Conservation (phyloP, 225 moss, liverwort and hornwort species). For the Marchantia polymorpha region DNA sequence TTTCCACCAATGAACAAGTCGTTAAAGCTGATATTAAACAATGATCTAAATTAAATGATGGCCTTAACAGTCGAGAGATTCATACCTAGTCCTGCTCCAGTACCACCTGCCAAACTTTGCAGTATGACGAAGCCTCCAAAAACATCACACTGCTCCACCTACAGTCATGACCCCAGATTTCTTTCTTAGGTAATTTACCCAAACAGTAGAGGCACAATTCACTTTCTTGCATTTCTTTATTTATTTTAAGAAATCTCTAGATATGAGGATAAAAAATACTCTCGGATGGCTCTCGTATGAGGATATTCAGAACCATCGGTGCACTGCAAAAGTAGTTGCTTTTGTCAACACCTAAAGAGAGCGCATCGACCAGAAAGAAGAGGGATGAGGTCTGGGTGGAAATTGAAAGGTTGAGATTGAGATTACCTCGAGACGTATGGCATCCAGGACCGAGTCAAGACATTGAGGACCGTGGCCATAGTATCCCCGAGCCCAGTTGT, state of each 20-base stretch:
- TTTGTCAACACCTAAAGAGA: background rate
- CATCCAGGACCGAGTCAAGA: conserved; percentile 58
- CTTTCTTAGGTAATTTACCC: background rate
- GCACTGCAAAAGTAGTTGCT: background rate
- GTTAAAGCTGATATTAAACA: background rate
- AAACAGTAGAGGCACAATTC: background rate
- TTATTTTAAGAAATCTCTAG: too few species aligned
- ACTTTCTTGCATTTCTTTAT: background rate
- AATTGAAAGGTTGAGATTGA: background rate
- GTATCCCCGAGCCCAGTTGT: conserved; percentile 94
- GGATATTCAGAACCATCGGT: background rate
- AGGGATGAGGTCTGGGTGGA: too few species aligned
- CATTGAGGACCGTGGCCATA: conserved; percentile 79
- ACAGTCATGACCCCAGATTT: background rate
- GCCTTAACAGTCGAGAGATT: background rate
- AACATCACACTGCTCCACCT: conserved; percentile 89
- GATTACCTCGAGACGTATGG: conserved; percentile 74
- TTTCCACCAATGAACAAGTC: background rate
- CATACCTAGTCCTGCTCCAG: conserved; percentile 84
- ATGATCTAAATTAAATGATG: too few species aligned
- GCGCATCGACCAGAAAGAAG: background rate
- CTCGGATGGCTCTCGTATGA: too few species aligned
- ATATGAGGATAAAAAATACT: too few species aligned
- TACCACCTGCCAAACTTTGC: conserved; percentile 97
- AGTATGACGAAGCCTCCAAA: conserved; percentile 85